phyloP scores from a whole-genome alignment of 2,329 filamentous ascomycete genomes.

The Aspergillus costaricaensis region DNA sequence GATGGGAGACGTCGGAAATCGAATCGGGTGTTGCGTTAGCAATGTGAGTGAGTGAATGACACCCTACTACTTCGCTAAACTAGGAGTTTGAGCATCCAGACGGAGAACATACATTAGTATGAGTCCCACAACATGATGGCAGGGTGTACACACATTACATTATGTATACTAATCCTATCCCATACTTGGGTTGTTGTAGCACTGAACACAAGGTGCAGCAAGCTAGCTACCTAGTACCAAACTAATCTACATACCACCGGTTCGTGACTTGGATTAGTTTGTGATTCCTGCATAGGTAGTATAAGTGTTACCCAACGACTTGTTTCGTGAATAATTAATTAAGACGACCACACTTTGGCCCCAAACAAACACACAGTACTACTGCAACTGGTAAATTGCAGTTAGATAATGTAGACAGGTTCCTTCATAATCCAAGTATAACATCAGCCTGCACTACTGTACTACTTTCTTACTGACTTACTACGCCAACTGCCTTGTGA shows the following conservation, averaged over 20 bases:
- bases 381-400: too few species aligned
- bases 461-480: too few species aligned
- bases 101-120: background rate
- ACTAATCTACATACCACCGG: background rate
- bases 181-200: background rate
- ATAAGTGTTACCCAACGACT: background rate
- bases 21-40: slow-evolving; percentile 1
- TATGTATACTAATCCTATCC: too few species aligned
- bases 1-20: slow-evolving; percentile 3
- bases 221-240: background rate
- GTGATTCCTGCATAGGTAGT: background rate
- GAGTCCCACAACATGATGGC: background rate
- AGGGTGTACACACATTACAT: background rate
- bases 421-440: too few species aligned
- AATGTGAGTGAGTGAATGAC: slow-evolving; percentile 4
- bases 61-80: background rate
- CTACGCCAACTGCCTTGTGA: too few species aligned
- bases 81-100: background rate
- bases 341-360: too few species aligned
- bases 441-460: too few species aligned
- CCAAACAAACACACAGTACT: too few species aligned
- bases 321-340: too few species aligned
- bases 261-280: background rate
- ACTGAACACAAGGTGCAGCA: background rate
- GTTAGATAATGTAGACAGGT: too few species aligned